Conservation (phyloP, 2,329 filamentous ascomycete genomes). For the Aspergillus cejpii region DNA sequence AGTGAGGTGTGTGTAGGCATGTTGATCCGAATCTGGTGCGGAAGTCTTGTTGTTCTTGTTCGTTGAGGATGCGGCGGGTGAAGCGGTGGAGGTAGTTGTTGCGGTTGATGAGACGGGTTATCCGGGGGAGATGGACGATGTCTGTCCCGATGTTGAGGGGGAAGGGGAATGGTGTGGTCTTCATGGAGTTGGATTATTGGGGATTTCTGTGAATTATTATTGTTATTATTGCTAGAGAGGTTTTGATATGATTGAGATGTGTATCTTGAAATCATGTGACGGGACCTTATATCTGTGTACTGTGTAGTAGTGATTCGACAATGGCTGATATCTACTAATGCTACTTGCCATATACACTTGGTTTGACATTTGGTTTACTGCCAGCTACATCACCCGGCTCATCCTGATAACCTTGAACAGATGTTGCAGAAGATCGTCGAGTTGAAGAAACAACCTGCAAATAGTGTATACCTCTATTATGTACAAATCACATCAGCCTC, state of each 20-base stretch:
- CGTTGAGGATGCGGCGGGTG: conserved; percentile 37
- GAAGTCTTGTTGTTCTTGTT: conserved; percentile 37
- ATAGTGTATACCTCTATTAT: conserved; percentile 26
- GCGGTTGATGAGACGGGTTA: conserved; percentile 52
- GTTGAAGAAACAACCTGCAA: conserved; percentile 17
- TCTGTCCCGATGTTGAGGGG: conserved; percentile 68
- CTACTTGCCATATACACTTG: too few species aligned
- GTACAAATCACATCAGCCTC: conserved; percentile 19
- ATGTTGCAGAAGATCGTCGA: background rate
- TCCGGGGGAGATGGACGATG: conserved; percentile 63
- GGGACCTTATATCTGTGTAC: background rate
- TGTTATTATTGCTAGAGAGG: background rate
- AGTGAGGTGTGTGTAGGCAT: background rate
- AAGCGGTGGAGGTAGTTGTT: conserved; percentile 36
- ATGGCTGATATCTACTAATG: too few species aligned
- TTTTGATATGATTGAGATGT: too few species aligned
- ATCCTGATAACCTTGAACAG: background rate
- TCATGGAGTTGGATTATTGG: conserved; percentile 22
- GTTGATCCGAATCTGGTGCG: conserved; percentile 24
- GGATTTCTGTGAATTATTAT: too few species aligned
- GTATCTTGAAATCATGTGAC: background rate
- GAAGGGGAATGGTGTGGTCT: conserved; percentile 52
- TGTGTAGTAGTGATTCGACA: background rate
- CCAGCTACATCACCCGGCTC: background rate
- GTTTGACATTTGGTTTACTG: too few species aligned